phyloP scores from a whole-genome alignment of 1,284 basidiomycete genomes.

The Trichosporon sp. region DNA sequence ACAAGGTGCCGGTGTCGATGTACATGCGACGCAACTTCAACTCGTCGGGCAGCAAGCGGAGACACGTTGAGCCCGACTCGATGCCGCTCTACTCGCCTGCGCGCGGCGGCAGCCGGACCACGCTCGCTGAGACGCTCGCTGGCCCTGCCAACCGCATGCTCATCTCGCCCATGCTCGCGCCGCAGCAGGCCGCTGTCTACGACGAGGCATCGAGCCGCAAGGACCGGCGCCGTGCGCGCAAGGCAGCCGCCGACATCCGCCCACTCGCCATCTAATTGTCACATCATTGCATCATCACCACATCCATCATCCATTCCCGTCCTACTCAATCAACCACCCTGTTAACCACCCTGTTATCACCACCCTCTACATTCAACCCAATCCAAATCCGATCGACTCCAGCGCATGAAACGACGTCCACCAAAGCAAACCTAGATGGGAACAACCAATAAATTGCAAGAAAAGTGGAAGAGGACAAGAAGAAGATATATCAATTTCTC shows the following conservation, averaged over 20 bases:
- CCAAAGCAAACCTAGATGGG: neutral
- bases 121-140: slow-evolving; percentile 28
- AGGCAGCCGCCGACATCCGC: slow-evolving; percentile 25
- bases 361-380: no score
- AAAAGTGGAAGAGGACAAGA: slow-evolving; percentile 19
- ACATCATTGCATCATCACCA: neutral
- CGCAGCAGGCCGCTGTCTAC: slow-evolving; percentile 17
- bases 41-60: slow-evolving; percentile 17
- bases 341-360: neutral
- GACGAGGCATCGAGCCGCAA: slow-evolving; percentile 33
- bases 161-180: slow-evolving; percentile 31
- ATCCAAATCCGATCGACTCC: neutral
- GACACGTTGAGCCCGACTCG: slow-evolving; percentile 1
- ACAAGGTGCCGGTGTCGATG: slow-evolving; percentile 49
- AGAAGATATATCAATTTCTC: neutral
- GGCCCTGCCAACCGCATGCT: slow-evolving; percentile 32
- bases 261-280: slow-evolving; percentile 29
- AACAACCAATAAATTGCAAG: neutral
- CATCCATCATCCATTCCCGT: neutral
- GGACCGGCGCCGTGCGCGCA: slow-evolving; percentile 28
- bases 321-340: neutral
- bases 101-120: slow-evolving; percentile 5
- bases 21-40: slow-evolving; percentile 48
- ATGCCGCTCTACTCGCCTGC: slow-evolving; percentile 1
- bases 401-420: slow-evolving; percentile 2